Conservation (phyloP, 768 basidiomycete species). For the Amanita rubescens region DNA sequence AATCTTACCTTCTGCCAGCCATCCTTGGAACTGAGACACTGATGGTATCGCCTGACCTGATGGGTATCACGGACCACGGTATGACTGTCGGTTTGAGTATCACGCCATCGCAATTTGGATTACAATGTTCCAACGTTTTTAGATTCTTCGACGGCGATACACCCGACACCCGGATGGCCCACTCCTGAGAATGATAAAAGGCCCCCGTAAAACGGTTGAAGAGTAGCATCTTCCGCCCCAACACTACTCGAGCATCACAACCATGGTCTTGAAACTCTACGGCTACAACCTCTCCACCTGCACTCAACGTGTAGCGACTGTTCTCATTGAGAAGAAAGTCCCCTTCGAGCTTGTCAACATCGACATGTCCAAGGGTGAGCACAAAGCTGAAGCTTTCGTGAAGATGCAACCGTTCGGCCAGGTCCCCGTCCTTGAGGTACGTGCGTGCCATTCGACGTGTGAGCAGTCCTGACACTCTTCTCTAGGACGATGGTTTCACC, state of each 20-base stretch:
- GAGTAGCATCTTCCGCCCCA: no score
- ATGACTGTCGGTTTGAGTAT: no score
- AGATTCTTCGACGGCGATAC: no score
- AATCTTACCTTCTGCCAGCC: no score
- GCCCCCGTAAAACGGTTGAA: no score
- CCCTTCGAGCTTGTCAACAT: slow-evolving; percentile 36
- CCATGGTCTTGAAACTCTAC: slow-evolving; percentile 40
- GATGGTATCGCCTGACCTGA: no score
- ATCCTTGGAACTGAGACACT: no score
- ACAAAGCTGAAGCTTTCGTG: slow-evolving; percentile 29
- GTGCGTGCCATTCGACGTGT: background rate
- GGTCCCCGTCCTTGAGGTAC: slow-evolving; percentile 13
- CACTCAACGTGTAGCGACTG: slow-evolving; percentile 35
- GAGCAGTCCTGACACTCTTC: background rate
- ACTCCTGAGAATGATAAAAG: no score
- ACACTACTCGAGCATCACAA: background rate
- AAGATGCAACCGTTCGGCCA: slow-evolving; percentile 49
- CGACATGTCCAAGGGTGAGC: slow-evolving; percentile 29
- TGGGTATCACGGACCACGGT: no score
- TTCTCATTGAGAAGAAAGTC: slow-evolving; percentile 41
- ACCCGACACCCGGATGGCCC: no score
- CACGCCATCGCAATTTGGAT: no score
- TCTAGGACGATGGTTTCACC: slow-evolving; percentile 40
- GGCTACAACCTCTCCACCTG: slow-evolving; percentile 34
- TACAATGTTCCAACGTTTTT: no score